Evolutionary conservation across 306 rosid species (phyloP).

Genomic region (Trichosanthes cucumerina): DNA sequence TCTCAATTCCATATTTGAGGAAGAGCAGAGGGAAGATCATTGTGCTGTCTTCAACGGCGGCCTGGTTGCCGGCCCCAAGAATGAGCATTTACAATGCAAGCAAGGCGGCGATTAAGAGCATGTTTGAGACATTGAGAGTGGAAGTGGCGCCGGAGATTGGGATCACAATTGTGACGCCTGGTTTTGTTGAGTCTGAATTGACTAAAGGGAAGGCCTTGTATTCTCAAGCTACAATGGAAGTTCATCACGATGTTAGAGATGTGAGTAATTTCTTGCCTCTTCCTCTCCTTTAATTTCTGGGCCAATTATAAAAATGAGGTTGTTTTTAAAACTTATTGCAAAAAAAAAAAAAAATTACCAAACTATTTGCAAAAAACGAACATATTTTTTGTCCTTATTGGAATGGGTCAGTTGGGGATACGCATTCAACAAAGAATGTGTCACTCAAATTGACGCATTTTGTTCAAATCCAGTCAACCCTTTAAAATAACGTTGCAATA

Average conservation of each 20-base stretch:
- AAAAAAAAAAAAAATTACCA: too few relatives aligned
- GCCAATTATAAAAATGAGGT: too few relatives aligned
- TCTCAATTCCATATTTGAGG: slow-evolving; percentile 42
- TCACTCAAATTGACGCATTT: too few relatives aligned
- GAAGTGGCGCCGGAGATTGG: slow-evolving; percentile 42
- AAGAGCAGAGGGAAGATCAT: slow-evolving; percentile 51
- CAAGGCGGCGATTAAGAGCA: slow-evolving; percentile 38
- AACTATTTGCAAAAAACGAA: too few relatives aligned
- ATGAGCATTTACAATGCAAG: slow-evolving; percentile 45
- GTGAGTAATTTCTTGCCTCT: slow-evolving; percentile 17
- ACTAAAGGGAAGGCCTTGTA: slow-evolving; percentile 37
- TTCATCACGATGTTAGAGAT: slow-evolving; percentile 47
- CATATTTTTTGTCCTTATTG: too few relatives aligned
- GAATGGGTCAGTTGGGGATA: too few relatives aligned
- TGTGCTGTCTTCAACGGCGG: slow-evolving; percentile 41
- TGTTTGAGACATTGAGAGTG: slow-evolving; percentile 47
- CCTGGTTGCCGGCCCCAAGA: slow-evolving; percentile 55
- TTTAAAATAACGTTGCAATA: too few relatives aligned
- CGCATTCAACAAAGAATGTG: too few relatives aligned
- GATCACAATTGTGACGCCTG: slow-evolving; percentile 51
- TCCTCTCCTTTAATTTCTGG: background rate
- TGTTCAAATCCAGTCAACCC: too few relatives aligned
- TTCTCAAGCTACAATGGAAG: slow-evolving; percentile 17
- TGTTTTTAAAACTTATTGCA: too few relatives aligned
- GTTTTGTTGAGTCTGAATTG: slow-evolving; percentile 34